Evolutionary conservation across 495 filamentous ascomycete species (phyloP), one percentile per base, ranked within the genome.

Genomic region (Darksidea phi): DNA sequence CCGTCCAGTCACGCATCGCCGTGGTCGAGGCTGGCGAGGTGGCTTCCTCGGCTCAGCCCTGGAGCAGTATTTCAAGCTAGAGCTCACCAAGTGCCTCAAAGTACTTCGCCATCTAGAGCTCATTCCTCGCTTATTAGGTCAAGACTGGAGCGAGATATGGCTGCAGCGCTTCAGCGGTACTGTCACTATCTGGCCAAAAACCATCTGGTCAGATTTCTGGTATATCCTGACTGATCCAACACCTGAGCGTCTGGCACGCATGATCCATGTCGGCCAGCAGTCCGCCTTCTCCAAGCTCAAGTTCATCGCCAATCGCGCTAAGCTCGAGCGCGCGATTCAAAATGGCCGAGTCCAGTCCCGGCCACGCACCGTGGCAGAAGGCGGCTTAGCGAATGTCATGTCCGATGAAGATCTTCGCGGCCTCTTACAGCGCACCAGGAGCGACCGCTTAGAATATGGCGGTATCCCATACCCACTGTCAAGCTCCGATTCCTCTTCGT

Each of bases 131-230:
- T 90, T 89, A 0, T 67, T 97, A n/a, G 91, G 90, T 10, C 93
- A 97, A 72, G 95, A 98, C 72, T 98, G 94, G 94, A 88, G 84
- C 53, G 87, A 93, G 72, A 86, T 98, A 34, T 97, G 91, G 88
- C 81, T 98, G 26, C 94, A 98, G 72, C 86, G 87, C 59, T 97
- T 97, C 77, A 88, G 85, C 61, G 94, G 94, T 38, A 97, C 90
- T 17, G 87, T 97, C 58, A 98, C 95, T 8, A 90, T 98, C 67
- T 97, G 94, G 85, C 94, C 94, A 1, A 89, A 91, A 71, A 83
- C 80, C 42, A 76, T 83, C 1, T 63, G 81, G 1, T 84, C 80
- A 10, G 94, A 98, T 72, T 95, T 97, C 74, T 85, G 79, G 69
- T 81, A 88, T 66, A 95, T 98, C 69, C 78, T 98, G 10, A 84